Conservation (phyloP, 371 early-diverging fungal species). For the Quaeritorhiza haematococci region DNA sequence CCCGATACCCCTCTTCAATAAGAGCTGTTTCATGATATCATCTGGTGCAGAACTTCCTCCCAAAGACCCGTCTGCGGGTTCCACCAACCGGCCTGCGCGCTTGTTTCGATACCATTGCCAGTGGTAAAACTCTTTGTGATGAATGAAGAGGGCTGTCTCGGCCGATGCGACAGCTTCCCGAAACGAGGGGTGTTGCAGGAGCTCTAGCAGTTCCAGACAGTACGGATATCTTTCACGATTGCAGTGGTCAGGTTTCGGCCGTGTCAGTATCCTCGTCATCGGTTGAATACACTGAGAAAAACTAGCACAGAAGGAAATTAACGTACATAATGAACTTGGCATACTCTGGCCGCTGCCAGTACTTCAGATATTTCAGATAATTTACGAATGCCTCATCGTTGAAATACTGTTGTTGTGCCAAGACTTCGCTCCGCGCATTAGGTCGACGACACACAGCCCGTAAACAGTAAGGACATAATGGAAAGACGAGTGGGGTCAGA, state of each 20-base stretch:
- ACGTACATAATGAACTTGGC: constrained; percentile 78
- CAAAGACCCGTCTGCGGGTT: too few species aligned
- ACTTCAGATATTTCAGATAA: constrained; percentile 84
- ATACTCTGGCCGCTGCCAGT: constrained; percentile 87
- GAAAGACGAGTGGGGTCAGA: not conserved
- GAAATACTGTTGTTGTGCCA: constrained; percentile 85
- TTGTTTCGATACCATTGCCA: constrained; percentile 63
- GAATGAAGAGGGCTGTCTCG: constrained; percentile 70
- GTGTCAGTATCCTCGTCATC: not conserved
- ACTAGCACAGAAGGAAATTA: not conserved
- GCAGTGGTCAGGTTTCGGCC: not conserved
- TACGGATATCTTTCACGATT: constrained; percentile 70
- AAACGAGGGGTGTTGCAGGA: constrained; percentile 76
- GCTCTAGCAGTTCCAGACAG: constrained; percentile 74
- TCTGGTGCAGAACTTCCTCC: too few species aligned
- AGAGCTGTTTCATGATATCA: too few species aligned
- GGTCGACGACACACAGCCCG: not conserved
- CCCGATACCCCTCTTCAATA: too few species aligned
- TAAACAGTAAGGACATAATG: not conserved
- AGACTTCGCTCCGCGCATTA: constrained; percentile 42
- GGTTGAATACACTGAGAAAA: not conserved
- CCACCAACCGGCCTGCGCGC: too few species aligned
- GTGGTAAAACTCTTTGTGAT: constrained; percentile 81
- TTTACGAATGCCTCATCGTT: constrained; percentile 74
- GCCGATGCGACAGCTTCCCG: constrained; percentile 67